A percentile compares a stretch with the other conserved stretches of the same genome.
phyloP scores from a whole-genome alignment of 2,329 filamentous ascomycete species.

The Delphinella strobiligena region DNA sequence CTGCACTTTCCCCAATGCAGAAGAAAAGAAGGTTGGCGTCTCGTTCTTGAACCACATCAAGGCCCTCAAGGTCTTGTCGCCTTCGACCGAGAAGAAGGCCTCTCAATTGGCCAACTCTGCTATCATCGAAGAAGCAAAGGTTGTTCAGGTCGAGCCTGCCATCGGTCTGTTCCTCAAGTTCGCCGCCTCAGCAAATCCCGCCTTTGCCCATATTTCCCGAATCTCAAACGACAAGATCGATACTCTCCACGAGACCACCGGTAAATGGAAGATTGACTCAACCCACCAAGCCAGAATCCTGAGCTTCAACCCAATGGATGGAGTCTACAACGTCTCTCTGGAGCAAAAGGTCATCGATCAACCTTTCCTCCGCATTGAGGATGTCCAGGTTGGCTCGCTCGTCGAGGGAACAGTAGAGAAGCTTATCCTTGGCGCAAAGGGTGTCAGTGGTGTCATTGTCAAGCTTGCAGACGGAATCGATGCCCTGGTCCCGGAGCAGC shows the following conservation, averaged over 20 bases:
- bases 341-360: slow-evolving; percentile 75
- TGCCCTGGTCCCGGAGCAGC: slow-evolving; percentile 78
- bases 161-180: slow-evolving; percentile 73
- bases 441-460: slow-evolving; percentile 69
- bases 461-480: slow-evolving; percentile 76
- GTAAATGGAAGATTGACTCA: slow-evolving; percentile 66
- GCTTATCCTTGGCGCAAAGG: slow-evolving; percentile 64
- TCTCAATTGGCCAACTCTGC: slow-evolving; percentile 55
- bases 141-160: slow-evolving; percentile 66
- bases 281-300: slow-evolving; percentile 71
- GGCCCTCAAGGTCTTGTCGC: slow-evolving; percentile 43
- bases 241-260: slow-evolving; percentile 60
- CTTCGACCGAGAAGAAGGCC: slow-evolving; percentile 21
- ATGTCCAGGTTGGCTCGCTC: slow-evolving; percentile 68
- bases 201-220: slow-evolving; percentile 89
- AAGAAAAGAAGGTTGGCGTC: slow-evolving; percentile 73
- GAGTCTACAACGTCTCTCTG: slow-evolving; percentile 73
- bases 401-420: slow-evolving; percentile 79
- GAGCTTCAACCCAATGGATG: slow-evolving; percentile 78
- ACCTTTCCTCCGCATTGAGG: slow-evolving; percentile 80
- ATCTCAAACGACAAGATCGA: slow-evolving; percentile 87
- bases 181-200: slow-evolving; percentile 54
- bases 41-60: slow-evolving; percentile 74
- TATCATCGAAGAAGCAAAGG: slow-evolving; percentile 63
- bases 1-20: slow-evolving; percentile 70